Evolutionary conservation across 768 basidiomycete genomes (phyloP), one percentile per base, ranked within the genome.

Genomic region (Mycena latifolia): DNA sequence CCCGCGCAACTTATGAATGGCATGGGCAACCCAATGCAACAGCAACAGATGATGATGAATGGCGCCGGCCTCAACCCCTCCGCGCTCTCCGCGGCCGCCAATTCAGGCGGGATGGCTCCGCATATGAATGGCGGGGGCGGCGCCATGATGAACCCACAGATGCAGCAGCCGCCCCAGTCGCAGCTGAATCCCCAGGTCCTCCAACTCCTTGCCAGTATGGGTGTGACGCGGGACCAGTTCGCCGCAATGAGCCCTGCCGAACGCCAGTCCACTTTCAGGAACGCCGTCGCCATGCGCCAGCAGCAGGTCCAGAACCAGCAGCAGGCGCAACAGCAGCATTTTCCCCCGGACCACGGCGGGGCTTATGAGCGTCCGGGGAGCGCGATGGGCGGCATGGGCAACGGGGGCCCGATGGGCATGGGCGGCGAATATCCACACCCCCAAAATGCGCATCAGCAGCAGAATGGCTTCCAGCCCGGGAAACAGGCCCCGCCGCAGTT

Each of bases 181-280:
- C 37, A 39, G 37, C 45, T 67, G 10, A 29, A 61, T 18, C 67
- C 55, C 8, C 63, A 64, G 18, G 37, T 22, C 14, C 37, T 55
- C 22, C 52, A 60, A 2, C 1, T 69, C 3, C 64, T 65, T 31
- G 66, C 60, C 31, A 65, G 27, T 27, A 15, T 50, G 2, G 71
- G 71, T 10, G 63, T 77, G 46, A 28, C 69, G 47, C 65, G 66
- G 12, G 69, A 70, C 25, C 53, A 55, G 27, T 12, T 70, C 45
- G 24, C 11, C 29, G 41, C 39, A 18, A 64, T 70, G 66, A 56
- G 5, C 35, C 63, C 66, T 10, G 27, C 46, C n/a, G 58, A 70
- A 22, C 69, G 69, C 15, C 43, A 55, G 25, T 5, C 22, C 22
- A 25, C 45, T 46, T 7, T 46, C 10, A 24, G 45, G 24, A 46